Evolutionary conservation across 2,329 filamentous ascomycete species (phyloP).

Genomic region (Westerdykella aurantiaca): DNA sequence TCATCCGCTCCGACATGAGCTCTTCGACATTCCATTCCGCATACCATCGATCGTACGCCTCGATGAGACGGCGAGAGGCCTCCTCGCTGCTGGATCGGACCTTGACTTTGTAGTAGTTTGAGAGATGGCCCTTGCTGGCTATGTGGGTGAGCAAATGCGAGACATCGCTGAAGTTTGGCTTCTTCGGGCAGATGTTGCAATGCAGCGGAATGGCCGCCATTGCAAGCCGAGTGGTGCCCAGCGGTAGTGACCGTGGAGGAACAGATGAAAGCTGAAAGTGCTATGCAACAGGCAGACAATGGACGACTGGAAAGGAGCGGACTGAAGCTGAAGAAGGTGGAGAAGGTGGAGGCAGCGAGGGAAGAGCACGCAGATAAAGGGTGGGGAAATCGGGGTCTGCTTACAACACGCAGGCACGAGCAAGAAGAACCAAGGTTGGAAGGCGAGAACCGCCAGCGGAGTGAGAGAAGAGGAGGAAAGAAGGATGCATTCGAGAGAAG

Average conservation of each 20-base stretch:
- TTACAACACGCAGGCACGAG: constrained; percentile 5
- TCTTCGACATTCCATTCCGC: constrained; percentile 61
- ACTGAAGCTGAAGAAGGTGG: constrained; percentile 28
- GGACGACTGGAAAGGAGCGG: constrained; percentile 35
- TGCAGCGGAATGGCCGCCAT: constrained; percentile 58
- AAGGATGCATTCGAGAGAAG: constrained; percentile 16
- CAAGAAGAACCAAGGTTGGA: constrained; percentile 1
- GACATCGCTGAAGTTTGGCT: constrained; percentile 77
- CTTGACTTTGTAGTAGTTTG: constrained; percentile 75
- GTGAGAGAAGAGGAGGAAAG: constrained; percentile 19
- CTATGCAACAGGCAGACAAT: constrained; percentile 19
- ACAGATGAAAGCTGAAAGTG: constrained; percentile 8
- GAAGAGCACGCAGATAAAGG: constrained; percentile 21
- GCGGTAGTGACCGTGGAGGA: constrained; percentile 23
- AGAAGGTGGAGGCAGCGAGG: constrained; percentile 10
- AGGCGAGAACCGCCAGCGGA: constrained; percentile 8
- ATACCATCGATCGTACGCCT: constrained; percentile 75
- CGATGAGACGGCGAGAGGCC: constrained; percentile 57
- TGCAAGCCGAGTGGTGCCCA: constrained; percentile 16
- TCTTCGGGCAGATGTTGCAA: constrained; percentile 78
- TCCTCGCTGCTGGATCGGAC: constrained; percentile 63
- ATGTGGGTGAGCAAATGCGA: constrained; percentile 91
- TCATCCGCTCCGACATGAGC: constrained; percentile 72
- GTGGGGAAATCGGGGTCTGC: constrained; percentile 14
- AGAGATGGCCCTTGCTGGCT: constrained; percentile 85